Evolutionary conservation across 352 stramenopile genomes (phyloP), one percentile per base, ranked within the genome.

Genomic region (Globisporangium paroecandrum): DNA sequence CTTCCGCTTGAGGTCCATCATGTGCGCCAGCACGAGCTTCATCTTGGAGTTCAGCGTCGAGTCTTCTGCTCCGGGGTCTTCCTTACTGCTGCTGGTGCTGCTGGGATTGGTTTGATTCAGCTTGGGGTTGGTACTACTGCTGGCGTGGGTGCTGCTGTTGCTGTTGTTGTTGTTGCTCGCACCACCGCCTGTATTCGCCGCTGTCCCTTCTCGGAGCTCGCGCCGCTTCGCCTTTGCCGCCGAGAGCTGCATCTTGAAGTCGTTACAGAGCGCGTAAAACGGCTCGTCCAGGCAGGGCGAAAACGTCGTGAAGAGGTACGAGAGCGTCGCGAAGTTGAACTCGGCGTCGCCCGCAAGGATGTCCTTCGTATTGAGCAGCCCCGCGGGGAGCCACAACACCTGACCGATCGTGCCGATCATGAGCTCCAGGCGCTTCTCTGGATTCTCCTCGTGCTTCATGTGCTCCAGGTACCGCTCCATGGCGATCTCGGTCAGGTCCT

Each of bases 391-490:
- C 83, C 85, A 92, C 71, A 94, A 72, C 7, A 83, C 85, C 60
- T 90, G 85, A 0, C 81, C 83, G 46, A 94, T 70, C 27, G 83
- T 91, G 57, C 71, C 78, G 65, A 92, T 80, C 81, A 92, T 84
- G 43, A 92, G 64, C 59, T 91, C 83, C 24, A 94, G 67, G 3
- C 83, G 73, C 46, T 89, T 90, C 62, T 85, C 71, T 24, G 83
- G 62, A 7, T 68, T 77, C 7, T 70, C 68, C 49, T 94, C 85
- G 4, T 68, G 71, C 10, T 72, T 75, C 38, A 94, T 75, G 68
- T 86, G 76, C 27, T 91, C 83, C 57, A 90, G 15, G 63, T 91
- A 94, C n/a, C 83, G 71, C 63, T 90, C 85, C 75, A 89, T 86
- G 3, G 75, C 77, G 61, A 92, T 89, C 62, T 92, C 85, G 0